Evolutionary conservation across 2,329 filamentous ascomycete species (phyloP).

Genomic region (Colletotrichum costaricense): DNA sequence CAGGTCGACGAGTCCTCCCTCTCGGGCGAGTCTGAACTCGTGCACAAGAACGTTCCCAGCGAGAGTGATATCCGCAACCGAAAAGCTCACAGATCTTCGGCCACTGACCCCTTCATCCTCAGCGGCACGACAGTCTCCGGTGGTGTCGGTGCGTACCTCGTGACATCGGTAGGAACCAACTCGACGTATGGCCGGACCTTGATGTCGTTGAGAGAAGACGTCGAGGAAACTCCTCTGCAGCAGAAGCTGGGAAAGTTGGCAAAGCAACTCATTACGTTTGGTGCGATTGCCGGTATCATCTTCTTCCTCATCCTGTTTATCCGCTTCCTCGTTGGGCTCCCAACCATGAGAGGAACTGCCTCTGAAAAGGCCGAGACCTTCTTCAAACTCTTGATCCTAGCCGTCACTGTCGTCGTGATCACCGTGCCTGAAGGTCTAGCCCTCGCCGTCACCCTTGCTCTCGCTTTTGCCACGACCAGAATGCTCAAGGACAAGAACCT

Average conservation of each 20-base stretch:
- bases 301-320: slow-evolving; percentile 56
- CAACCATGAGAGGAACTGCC: slow-evolving; percentile 43
- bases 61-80: slow-evolving; percentile 68
- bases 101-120: slow-evolving; percentile 82
- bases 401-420: slow-evolving; percentile 69
- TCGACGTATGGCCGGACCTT: slow-evolving; percentile 82
- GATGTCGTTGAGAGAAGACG: slow-evolving; percentile 81
- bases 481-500: slow-evolving; percentile 74
- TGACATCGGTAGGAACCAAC: slow-evolving; percentile 79
- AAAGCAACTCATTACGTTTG: slow-evolving; percentile 73
- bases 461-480: slow-evolving; percentile 71
- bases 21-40: slow-evolving; percentile 79
- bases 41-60: slow-evolving; percentile 74
- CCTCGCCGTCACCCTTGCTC: slow-evolving; percentile 69
- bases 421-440: slow-evolving; percentile 72
- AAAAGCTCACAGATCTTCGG: slow-evolving; percentile 65
- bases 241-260: slow-evolving; percentile 81
- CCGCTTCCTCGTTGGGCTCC: slow-evolving; percentile 49
- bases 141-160: slow-evolving; percentile 80
- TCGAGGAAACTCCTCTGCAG: slow-evolving; percentile 82
- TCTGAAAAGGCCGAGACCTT: slow-evolving; percentile 66
- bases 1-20: slow-evolving; percentile 76
- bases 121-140: slow-evolving; percentile 83
- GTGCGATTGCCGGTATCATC: slow-evolving; percentile 51
- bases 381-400: slow-evolving; percentile 67